Evolutionary conservation across 1,139 yeast species (phyloP), one percentile per base, ranked within the genome.

Genomic region (Suhomyces bokatorum): DNA sequence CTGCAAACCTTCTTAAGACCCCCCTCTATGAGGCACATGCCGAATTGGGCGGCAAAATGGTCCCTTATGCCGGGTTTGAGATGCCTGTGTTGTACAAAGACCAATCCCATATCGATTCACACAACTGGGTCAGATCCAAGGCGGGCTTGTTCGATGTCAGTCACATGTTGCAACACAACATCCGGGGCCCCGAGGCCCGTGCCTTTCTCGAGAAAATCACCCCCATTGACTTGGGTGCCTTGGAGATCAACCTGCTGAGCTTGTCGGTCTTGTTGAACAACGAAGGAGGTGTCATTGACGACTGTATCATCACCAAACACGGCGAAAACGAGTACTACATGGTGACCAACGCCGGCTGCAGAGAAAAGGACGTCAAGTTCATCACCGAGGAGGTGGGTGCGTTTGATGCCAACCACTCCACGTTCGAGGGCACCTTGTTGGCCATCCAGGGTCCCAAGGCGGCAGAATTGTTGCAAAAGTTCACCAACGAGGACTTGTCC

Each of bases 321-420:
- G 83, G 75, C 3, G 85, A 85, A n/a, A 79, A 85, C 51, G 78
- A 80, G 30, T 91, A 77, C 63, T 90, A 90, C 64, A 81, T 93
- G 61, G 99, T 93, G n/a, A 91, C 98, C 42, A 93, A 93, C 63
- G 99, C 99, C 6, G 98, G 97, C 6, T 87, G 98, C 59, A 77
- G 96, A 50, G 93, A 80, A 4, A 85, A 87, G 62, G 98, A 91
- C 60, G 63, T 81, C 33, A 69, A 68, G 14, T 91, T 87, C 59
- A 70, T 93, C 55, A 69, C 73, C 38, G 59, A 67, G 2, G 85
- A 85, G 57, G 66, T 83, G 42, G 44, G 57, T 5, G 68, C 66
- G 1, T 78, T 73, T 53, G 61, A 57, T 43, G 80, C 86, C 27
- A 58, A 68, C 29, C 95, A 91, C 64, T 67, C 73, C 35, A 75